These are phyloP conservation scores for Backusella liffmaniae DNA, from an alignment of 192 early-diverging fungal species.

Conservation along the genomic window DNA sequence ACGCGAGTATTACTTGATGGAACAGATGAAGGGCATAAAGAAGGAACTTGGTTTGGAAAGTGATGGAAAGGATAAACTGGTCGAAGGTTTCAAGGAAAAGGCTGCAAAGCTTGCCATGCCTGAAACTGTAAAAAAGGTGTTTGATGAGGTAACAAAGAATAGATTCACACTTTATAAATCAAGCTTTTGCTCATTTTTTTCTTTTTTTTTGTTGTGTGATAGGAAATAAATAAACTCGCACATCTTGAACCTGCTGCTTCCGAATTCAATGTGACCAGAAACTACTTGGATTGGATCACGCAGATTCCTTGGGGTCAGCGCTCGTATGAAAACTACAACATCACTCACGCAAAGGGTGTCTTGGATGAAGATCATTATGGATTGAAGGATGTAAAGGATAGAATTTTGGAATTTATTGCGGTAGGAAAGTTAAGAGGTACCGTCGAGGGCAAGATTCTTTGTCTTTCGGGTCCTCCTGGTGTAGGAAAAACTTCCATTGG, in stretches of 20 bases:
- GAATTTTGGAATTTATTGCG: conserved; percentile 98
- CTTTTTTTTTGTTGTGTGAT: neutral
- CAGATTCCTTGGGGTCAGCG: conserved; percentile 95
- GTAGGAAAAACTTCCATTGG: conserved; percentile 99
- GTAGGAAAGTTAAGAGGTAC: conserved; percentile 94
- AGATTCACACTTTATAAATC: neutral
- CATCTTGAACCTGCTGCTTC: conserved; percentile 93
- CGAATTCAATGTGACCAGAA: conserved; percentile 98
- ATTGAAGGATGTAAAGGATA: conserved; percentile 98
- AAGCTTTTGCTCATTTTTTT: too few relatives aligned
- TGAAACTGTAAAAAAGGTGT: conserved; percentile 87
- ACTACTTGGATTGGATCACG: conserved; percentile 99
- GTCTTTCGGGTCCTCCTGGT: conserved; percentile 98
- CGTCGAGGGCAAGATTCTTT: conserved; percentile 98
- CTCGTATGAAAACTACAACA: conserved; percentile 90
- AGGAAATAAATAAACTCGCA: conserved; percentile 91
- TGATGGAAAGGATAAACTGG: conserved; percentile 98
- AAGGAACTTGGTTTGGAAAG: conserved; percentile 97
- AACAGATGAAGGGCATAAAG: conserved; percentile 99
- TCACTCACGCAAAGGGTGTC: conserved; percentile 79
- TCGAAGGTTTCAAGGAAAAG: conserved; percentile 91
- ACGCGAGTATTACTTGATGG: conserved; percentile 99
- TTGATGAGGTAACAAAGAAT: conserved; percentile 71
- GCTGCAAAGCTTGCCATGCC: conserved; percentile 87
- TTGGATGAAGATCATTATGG: conserved; percentile 99